Evolutionary conservation across 371 early-diverging fungal genomes (phyloP).

Genomic region (Lichtheimia corymbifera): DNA sequence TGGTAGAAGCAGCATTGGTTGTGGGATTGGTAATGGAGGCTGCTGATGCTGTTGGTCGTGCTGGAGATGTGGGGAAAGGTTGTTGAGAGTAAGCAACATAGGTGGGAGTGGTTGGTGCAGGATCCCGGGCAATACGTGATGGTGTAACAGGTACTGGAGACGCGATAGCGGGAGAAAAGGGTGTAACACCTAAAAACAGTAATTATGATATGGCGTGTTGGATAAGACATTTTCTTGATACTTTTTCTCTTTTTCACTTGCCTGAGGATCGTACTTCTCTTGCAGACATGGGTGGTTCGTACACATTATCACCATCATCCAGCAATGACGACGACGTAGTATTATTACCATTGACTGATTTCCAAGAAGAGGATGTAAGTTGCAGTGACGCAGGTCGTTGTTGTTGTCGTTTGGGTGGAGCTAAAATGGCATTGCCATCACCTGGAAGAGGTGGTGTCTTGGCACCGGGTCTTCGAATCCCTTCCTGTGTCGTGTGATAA

Average conservation of each 20-base stretch:
- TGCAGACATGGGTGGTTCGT: constrained; percentile 8
- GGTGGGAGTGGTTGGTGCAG: background rate
- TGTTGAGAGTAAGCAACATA: background rate
- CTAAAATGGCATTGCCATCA: background rate
- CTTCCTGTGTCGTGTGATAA: constrained; percentile 9
- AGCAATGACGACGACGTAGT: background rate
- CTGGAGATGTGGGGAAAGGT: background rate
- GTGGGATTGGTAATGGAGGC: background rate
- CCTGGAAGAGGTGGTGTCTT: constrained; percentile 16
- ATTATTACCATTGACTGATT: constrained; percentile 1
- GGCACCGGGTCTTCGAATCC: constrained; percentile 12
- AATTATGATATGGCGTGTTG: too few species aligned
- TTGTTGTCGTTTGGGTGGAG: constrained; percentile 2
- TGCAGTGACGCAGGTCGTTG: constrained; percentile 11
- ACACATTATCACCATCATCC: background rate
- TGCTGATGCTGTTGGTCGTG: background rate
- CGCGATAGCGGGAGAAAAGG: too few species aligned
- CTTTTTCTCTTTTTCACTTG: background rate
- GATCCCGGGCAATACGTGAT: too few species aligned
- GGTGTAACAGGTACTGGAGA: constrained; percentile 17
- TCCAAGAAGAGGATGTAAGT: constrained; percentile 13
- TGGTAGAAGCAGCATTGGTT: constrained; percentile 2
- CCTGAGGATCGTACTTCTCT: constrained; percentile 5
- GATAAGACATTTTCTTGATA: too few species aligned
- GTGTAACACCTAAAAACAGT: too few species aligned